These are phyloP conservation scores for Gamsiella multidivaricata DNA, from an alignment of 192 early-diverging fungal species.

Conservation along the genomic window DNA sequence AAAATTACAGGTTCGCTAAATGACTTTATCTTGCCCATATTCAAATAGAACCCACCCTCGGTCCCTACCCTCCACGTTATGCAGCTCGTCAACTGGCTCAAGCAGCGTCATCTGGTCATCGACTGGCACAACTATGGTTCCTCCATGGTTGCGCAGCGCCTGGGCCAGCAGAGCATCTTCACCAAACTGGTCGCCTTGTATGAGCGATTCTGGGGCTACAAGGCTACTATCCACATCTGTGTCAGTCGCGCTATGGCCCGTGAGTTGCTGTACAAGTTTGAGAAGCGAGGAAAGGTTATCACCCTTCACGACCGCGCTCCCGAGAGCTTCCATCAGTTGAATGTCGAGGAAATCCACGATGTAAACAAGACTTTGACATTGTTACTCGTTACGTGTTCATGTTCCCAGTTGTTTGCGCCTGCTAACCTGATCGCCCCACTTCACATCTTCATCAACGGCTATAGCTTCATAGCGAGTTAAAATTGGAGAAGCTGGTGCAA, in stretches of 20 bases:
- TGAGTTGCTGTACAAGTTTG: slow-evolving; percentile 71
- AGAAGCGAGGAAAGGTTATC: slow-evolving; percentile 70
- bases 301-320: slow-evolving; percentile 90
- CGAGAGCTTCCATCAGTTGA: slow-evolving; percentile 76
- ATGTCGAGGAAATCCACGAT: slow-evolving; percentile 72
- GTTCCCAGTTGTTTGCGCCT: no score
- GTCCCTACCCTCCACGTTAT: slow-evolving; percentile 90
- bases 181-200: slow-evolving; percentile 56
- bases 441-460: neutral
- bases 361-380: no score
- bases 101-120: slow-evolving; percentile 81
- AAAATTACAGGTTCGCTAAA: neutral
- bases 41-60: slow-evolving; percentile 88
- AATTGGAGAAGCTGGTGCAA: slow-evolving; percentile 59
- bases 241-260: slow-evolving; percentile 87
- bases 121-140: slow-evolving; percentile 99
- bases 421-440: no score
- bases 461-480: slow-evolving; percentile 57
- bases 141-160: slow-evolving; percentile 80
- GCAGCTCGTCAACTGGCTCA: slow-evolving; percentile 72
- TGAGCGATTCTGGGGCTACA: slow-evolving; percentile 71
- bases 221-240: slow-evolving; percentile 83
- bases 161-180: slow-evolving; percentile 64
- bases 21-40: neutral
- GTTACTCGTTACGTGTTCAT: no score